A percentile compares a stretch with the other conserved stretches of the same genome.
phyloP scores from a whole-genome alignment of 495 filamentous ascomycete species.

The Neurospora discreta region DNA sequence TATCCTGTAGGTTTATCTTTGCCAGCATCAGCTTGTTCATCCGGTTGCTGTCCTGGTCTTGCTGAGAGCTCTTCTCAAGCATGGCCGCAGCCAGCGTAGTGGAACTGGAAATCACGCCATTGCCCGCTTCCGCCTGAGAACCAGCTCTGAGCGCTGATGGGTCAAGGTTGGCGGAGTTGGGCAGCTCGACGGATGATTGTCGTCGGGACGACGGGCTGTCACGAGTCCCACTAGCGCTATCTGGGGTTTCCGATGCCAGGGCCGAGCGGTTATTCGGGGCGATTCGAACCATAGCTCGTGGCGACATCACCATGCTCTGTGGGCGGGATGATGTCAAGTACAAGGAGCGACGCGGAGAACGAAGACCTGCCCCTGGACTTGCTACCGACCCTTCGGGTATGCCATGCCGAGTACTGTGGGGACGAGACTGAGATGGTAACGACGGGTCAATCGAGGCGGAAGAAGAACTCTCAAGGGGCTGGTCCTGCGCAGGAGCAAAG shows the following conservation, averaged over 20 bases:
- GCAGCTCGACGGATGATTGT: conserved; percentile 49
- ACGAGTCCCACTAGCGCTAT: not conserved
- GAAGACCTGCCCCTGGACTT: conserved; percentile 21
- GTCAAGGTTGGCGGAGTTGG: conserved; percentile 56
- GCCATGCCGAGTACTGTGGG: conserved; percentile 24
- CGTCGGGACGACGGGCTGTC: conserved; percentile 16
- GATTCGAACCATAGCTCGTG: conserved; percentile 41
- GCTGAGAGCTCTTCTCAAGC: conserved; percentile 19
- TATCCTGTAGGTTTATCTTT: conserved; percentile 82
- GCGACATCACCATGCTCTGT: conserved; percentile 40
- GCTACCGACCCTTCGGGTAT: conserved; percentile 29
- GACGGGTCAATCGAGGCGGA: conserved; percentile 33
- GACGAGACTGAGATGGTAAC: conserved; percentile 16
- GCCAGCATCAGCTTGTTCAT: conserved; percentile 80
- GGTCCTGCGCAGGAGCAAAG: conserved; percentile 44
- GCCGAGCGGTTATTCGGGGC: conserved; percentile 21
- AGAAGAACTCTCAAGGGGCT: conserved; percentile 32
- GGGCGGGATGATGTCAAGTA: conserved; percentile 27
- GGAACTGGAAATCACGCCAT: conserved; percentile 59
- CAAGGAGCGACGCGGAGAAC: conserved; percentile 38
- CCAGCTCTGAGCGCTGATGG: conserved; percentile 32
- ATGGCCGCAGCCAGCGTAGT: conserved; percentile 56
- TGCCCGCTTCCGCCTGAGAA: not conserved
- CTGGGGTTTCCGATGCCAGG: conserved; percentile 20
- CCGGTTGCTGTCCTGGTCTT: conserved; percentile 48